phyloP scores from a whole-genome alignment of 1,284 basidiomycete genomes.

The Rhodotorula sp. region DNA sequence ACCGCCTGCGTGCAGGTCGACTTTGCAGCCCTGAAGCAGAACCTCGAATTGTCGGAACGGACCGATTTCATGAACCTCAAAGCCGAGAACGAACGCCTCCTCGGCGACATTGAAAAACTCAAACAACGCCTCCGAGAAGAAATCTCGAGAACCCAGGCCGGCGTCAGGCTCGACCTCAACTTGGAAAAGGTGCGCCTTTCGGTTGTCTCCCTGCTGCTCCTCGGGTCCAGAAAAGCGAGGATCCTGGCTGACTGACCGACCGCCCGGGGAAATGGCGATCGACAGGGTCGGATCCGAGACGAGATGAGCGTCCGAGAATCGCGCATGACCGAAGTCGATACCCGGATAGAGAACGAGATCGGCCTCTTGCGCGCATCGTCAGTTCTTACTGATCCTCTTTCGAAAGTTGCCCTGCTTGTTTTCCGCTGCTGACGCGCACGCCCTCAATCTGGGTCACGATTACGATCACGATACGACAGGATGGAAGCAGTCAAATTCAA shows the following conservation, averaged over 20 bases:
- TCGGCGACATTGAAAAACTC: constrained; percentile 89
- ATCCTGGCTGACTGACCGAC: neutral
- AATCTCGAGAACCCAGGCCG: constrained; percentile 86
- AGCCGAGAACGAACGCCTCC: constrained; percentile 79
- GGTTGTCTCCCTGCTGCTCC: constrained; percentile 45
- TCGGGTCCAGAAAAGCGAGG: neutral
- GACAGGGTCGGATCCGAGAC: constrained; percentile 76
- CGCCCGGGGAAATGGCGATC: constrained; percentile 8
- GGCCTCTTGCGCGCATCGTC: constrained; percentile 70
- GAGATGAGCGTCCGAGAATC: constrained; percentile 88
- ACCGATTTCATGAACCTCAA: constrained; percentile 96
- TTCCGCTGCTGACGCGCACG: neutral
- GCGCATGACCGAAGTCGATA: constrained; percentile 98
- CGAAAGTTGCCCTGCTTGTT: neutral
- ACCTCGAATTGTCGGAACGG: constrained; percentile 93
- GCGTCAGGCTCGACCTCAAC: constrained; percentile 91
- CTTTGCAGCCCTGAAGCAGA: constrained; percentile 94
- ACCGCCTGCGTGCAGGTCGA: constrained; percentile 66
- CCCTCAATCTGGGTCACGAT: neutral
- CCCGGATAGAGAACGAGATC: constrained; percentile 95
- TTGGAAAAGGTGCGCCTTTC: constrained; percentile 69
- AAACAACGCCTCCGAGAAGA: constrained; percentile 92
- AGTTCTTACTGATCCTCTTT: neutral
- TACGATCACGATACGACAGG: neutral
- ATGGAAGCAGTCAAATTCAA: constrained; percentile 46